Evolutionary conservation across 2,329 filamentous ascomycete species (phyloP).

Genomic region (Apiospora pterosperma): DNA sequence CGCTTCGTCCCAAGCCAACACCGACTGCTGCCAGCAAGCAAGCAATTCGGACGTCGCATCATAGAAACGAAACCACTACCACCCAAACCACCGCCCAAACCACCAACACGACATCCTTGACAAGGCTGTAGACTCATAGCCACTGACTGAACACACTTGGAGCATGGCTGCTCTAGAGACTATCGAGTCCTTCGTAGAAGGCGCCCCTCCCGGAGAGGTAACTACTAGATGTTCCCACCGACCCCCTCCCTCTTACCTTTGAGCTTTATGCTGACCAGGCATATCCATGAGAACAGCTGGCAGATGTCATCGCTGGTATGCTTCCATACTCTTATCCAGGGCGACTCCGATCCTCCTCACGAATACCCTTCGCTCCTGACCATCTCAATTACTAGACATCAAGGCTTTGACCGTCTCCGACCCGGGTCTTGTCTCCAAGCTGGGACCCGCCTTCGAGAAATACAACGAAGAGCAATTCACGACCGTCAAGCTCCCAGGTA

Average conservation of each 20-base stretch:
- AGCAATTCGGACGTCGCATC: not conserved
- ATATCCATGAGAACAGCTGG: slow-evolving; percentile 55
- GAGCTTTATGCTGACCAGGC: not conserved
- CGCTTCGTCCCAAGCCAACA: not conserved
- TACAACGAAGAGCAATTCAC: slow-evolving; percentile 96
- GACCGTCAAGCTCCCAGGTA: slow-evolving; percentile 84
- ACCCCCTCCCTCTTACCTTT: not conserved
- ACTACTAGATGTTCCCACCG: slow-evolving; percentile 22
- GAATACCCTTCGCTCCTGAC: slow-evolving; percentile 8
- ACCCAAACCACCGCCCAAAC: not conserved
- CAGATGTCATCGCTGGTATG: slow-evolving; percentile 83
- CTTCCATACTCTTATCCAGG: not conserved
- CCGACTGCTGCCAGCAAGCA: slow-evolving; percentile 1
- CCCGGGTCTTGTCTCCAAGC: slow-evolving; percentile 64
- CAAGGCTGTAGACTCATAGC: not conserved
- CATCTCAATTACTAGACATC: slow-evolving; percentile 63
- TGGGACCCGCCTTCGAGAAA: slow-evolving; percentile 80
- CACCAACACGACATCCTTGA: not conserved
- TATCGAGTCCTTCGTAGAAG: slow-evolving; percentile 84
- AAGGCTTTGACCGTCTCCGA: slow-evolving; percentile 75
- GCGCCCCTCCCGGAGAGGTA: slow-evolving; percentile 96
- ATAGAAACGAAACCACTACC: not conserved
- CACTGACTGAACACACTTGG: not conserved
- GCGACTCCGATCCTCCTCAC: not conserved
- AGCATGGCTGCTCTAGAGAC: slow-evolving; percentile 45